Conservation (phyloP, 768 basidiomycete genomes). For the Macrolepiota fuliginosa region DNA sequence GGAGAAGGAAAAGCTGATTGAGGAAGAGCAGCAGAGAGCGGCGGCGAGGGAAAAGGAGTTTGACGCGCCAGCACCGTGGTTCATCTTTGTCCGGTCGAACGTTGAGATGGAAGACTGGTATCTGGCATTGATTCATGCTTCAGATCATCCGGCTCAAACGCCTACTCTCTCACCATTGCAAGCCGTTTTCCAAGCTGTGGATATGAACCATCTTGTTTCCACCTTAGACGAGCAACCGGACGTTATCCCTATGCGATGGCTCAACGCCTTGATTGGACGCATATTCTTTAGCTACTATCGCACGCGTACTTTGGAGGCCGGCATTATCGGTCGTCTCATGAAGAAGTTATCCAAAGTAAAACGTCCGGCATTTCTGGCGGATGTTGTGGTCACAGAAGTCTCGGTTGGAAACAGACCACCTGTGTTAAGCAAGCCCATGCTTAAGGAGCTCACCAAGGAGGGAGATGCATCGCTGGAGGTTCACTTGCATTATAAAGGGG, state of each 20-base stretch:
- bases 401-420: constrained; percentile 83
- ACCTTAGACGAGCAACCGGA: constrained; percentile 93
- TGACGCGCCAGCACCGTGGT: constrained; percentile 73
- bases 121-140: constrained; percentile 73
- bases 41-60: constrained; percentile 49
- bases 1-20: constrained; percentile 31
- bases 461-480: constrained; percentile 92
- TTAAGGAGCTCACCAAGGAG: constrained; percentile 94
- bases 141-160: constrained; percentile 58
- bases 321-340: constrained; percentile 86
- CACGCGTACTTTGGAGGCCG: constrained; percentile 77
- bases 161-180: constrained; percentile 59
- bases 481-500: constrained; percentile 80
- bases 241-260: constrained; percentile 96
- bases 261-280: constrained; percentile 91
- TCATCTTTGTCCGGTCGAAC: constrained; percentile 86
- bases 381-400: constrained; percentile 85
- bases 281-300: constrained; percentile 91
- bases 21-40: constrained; percentile 41
- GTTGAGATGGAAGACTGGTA: constrained; percentile 99
- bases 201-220: constrained; percentile 82
- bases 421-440: constrained; percentile 93
- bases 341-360: constrained; percentile 93
- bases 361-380: constrained; percentile 80
- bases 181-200: constrained; percentile 65